These are phyloP conservation scores for Fomitopsis palustris DNA, from an alignment of 1,284 basidiomycete species.

Conservation along the genomic window DNA sequence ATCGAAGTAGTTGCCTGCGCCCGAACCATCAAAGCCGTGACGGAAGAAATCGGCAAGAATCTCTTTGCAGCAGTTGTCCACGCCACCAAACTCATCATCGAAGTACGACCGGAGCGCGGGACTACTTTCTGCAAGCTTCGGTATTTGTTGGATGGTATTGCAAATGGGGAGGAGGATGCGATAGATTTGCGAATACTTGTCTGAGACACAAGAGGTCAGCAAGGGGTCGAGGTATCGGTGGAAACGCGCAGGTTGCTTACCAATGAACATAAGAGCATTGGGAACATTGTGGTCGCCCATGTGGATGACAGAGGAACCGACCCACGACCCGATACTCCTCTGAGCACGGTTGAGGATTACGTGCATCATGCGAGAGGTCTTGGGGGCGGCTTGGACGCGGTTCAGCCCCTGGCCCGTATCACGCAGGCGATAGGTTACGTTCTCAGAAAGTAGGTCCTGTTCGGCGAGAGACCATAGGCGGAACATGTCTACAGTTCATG, in stretches of 20 bases:
- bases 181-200: conserved; percentile 87
- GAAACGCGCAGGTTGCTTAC: conserved; percentile 24
- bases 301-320: conserved; percentile 56
- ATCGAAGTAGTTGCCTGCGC: conserved; percentile 78
- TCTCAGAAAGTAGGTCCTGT: conserved; percentile 73
- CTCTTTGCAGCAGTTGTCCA: conserved; percentile 61
- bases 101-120: conserved; percentile 73
- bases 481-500: conserved; percentile 64
- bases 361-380: conserved; percentile 83
- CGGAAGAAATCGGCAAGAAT: conserved; percentile 80
- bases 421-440: conserved; percentile 66
- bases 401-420: conserved; percentile 84
- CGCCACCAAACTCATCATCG: conserved; percentile 73
- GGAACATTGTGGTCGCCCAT: conserved; percentile 85
- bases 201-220: conserved; percentile 25
- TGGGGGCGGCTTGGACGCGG: conserved; percentile 77
- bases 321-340: conserved; percentile 73
- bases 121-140: conserved; percentile 51
- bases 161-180: conserved; percentile 81
- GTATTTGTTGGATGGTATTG: conserved; percentile 71
- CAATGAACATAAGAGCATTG: conserved; percentile 79
- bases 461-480: conserved; percentile 78
- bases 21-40: conserved; percentile 80
- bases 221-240: neutral
- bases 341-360: conserved; percentile 77